phyloP scores from a whole-genome alignment of 768 basidiomycete species.

The Cystobasidium ongulense region DNA sequence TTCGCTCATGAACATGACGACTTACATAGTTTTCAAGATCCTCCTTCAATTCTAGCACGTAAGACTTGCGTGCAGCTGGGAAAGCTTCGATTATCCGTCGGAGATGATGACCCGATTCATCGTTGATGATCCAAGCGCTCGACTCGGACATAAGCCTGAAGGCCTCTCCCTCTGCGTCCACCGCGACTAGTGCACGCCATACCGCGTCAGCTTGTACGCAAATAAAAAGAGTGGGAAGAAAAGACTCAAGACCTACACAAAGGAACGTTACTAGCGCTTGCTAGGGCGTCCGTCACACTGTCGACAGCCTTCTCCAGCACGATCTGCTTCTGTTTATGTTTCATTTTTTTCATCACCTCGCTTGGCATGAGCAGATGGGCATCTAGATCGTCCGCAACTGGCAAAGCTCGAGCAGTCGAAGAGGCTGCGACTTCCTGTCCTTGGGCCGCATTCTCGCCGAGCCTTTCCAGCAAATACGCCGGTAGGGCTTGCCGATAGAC shows the following conservation, averaged over 20 bases:
- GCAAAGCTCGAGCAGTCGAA: constrained; percentile 1
- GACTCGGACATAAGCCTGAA: constrained; percentile 21
- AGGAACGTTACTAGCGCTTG: not conserved
- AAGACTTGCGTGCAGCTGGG: constrained; percentile 14
- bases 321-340: constrained; percentile 25
- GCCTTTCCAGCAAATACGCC: not conserved
- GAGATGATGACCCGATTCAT: not conserved
- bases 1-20: not conserved
- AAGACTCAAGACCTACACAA: not conserved
- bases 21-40: constrained; percentile 12
- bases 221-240: not conserved
- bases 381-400: not conserved
- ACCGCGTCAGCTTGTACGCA: not conserved
- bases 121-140: constrained; percentile 10
- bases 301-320: constrained; percentile 25
- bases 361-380: constrained; percentile 18
- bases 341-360: constrained; percentile 21
- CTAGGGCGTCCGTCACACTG: constrained; percentile 13
- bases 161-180: constrained; percentile 17
- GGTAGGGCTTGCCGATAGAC: constrained; percentile 15
- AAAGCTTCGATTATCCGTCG: constrained; percentile 4
- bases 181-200: not conserved
- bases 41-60: constrained; percentile 6
- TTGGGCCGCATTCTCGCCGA: not conserved
- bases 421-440: not conserved